Evolutionary conservation across 2,329 filamentous ascomycete species (phyloP).

Genomic region (Sordariomycetes sp.): DNA sequence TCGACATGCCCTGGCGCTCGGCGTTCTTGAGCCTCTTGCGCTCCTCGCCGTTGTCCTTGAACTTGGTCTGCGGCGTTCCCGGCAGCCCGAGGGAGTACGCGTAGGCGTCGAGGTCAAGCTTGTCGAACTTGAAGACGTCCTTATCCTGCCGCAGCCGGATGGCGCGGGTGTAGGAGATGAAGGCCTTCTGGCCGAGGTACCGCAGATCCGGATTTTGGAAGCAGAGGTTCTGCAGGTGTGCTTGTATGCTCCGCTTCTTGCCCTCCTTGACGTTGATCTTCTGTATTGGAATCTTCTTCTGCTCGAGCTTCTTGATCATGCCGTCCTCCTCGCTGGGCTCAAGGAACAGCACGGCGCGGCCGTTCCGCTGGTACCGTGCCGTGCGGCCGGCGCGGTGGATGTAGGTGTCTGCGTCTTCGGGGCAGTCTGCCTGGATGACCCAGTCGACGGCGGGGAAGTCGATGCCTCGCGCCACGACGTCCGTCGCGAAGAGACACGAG

Average conservation of each 20-base stretch:
- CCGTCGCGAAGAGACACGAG: conserved; percentile 87
- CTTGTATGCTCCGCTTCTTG: conserved; percentile 79
- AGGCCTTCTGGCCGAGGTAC: conserved; percentile 92
- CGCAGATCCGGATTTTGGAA: conserved; percentile 93
- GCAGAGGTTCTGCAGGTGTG: conserved; percentile 86
- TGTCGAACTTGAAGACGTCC: conserved; percentile 76
- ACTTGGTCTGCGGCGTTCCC: conserved; percentile 87
- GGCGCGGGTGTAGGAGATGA: conserved; percentile 80
- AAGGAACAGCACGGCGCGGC: conserved; percentile 81
- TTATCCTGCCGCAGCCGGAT: conserved; percentile 86
- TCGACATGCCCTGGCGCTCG: conserved; percentile 57
- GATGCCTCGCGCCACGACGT: conserved; percentile 86
- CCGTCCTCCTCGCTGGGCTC: conserved; percentile 86
- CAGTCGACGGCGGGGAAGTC: conserved; percentile 97
- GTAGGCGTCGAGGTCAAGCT: conserved; percentile 77
- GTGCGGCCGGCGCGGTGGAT: conserved; percentile 94
- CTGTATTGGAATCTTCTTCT: conserved; percentile 83
- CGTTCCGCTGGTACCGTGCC: conserved; percentile 83
- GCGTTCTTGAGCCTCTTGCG: conserved; percentile 83
- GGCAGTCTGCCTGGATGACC: conserved; percentile 97
- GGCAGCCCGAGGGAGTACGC: conserved; percentile 80
- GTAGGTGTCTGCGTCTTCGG: conserved; percentile 94
- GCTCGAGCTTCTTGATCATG: conserved; percentile 78
- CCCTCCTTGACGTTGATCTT: conserved; percentile 79
- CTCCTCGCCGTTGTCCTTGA: conserved; percentile 83